Base-by-base conservation (phyloP, 257 asterid genomes). In the Solanum sitiens region DNA sequence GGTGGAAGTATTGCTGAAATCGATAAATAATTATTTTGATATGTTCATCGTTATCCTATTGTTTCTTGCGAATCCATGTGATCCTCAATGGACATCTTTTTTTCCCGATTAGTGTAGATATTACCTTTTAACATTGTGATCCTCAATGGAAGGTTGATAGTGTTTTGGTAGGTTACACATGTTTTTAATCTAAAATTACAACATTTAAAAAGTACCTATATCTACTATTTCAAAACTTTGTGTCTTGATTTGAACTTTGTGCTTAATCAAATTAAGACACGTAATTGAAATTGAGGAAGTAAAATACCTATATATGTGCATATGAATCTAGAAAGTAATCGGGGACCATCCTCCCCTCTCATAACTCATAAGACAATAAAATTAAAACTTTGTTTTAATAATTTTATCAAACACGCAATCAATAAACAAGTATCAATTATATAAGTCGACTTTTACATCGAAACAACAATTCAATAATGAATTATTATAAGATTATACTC, bases 401-500 rank as follows among this genome's bases (percentile, higher is more conserved):
- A 1, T 11, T 21, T 33, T 72, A 16, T 76, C 1, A 37, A 37
- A 37, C 39, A 37, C 39, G 39, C 39, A 37, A n/a, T 27, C 25
- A 27, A 45, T 15, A 79, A 79, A 6, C 6, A 15, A n/a, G 39
- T 44, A 11, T 23, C 14, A 44, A 44, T 44, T 44, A 42, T 42
- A 8, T 35, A 23, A 74, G 47, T 37, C 37, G 39, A 77, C 63
- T 44, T 76, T 25, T 4, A 25, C 35, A 25, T 42, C 0, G 16
- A 7, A 76, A n/a, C 27, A 42, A n/a, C 2, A 7, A 44, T 14
- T 83, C 42, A 88, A 47, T 75, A 88, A 74, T 85, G 88, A 27
- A 50, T 40, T n/a, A 88, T 18, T 10, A 68, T 39, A 50, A 88
- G 73, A 32, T 50, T 61, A 59, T 87, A 88, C 27, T 88, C 90